Conservation (phyloP, 495 filamentous ascomycete species). For the Parmelia sp. region DNA sequence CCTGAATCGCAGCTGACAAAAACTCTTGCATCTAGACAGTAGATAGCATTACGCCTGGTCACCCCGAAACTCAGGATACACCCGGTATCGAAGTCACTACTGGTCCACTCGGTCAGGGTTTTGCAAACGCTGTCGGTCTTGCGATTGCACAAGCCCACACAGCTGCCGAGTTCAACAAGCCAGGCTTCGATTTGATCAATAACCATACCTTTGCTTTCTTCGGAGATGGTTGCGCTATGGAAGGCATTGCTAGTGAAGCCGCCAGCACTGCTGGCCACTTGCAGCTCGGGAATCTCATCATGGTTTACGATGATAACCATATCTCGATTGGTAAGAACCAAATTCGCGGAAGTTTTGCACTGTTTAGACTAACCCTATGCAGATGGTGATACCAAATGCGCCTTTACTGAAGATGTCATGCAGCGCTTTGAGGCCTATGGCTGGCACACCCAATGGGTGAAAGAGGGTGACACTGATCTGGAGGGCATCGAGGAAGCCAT, state of each 20-base stretch:
- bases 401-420: constrained; percentile 95
- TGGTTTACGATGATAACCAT: constrained; percentile 97
- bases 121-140: constrained; percentile 91
- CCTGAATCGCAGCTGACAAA: constrained; percentile 8
- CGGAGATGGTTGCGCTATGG: constrained; percentile 97
- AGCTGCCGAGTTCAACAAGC: constrained; percentile 92
- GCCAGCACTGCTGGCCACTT: constrained; percentile 89
- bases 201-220: constrained; percentile 97
- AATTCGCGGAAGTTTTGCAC: not conserved
- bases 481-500: constrained; percentile 85
- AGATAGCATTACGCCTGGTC: constrained; percentile 92
- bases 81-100: constrained; percentile 97
- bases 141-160: constrained; percentile 92
- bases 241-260: constrained; percentile 92
- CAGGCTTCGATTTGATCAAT: constrained; percentile 81
- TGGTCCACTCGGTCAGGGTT: constrained; percentile 92
- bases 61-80: constrained; percentile 95
- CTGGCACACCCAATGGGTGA: constrained; percentile 85
- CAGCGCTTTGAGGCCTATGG: constrained; percentile 97
- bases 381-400: constrained; percentile 91
- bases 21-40: constrained; percentile 47
- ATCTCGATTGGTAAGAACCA: constrained; percentile 71
- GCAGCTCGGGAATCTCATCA: constrained; percentile 95
- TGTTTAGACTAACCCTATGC: not conserved
- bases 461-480: constrained; percentile 87